These are phyloP conservation scores for Penicillium goetzii DNA, from an alignment of 495 filamentous ascomycete genomes.

Conservation along the genomic window DNA sequence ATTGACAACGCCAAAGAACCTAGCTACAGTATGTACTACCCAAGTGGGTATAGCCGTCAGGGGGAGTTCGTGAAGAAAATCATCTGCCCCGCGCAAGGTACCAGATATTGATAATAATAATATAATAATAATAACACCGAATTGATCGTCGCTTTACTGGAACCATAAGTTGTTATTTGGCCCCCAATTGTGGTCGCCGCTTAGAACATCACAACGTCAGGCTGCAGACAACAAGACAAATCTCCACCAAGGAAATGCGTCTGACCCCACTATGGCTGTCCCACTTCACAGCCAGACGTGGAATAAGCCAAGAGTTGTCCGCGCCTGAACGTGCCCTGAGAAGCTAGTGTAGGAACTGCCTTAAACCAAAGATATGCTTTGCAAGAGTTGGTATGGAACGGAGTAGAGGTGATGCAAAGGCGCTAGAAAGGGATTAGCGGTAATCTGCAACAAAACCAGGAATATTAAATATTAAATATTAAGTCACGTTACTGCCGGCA, in stretches of 20 bases:
- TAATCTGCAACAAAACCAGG: too few relatives aligned
- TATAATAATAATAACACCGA: too few relatives aligned
- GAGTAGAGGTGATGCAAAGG: background rate
- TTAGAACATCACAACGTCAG: conserved; percentile 15
- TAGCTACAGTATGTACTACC: background rate
- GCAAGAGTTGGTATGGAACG: background rate
- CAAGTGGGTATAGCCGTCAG: conserved; percentile 4
- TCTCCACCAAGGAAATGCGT: conserved; percentile 19
- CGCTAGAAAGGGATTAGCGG: background rate
- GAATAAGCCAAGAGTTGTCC: background rate
- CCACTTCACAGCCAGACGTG: conserved; percentile 3
- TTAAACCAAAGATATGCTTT: background rate
- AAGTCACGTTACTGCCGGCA: too few relatives aligned
- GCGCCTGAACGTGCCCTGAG: background rate
- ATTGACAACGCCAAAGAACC: conserved; percentile 1
- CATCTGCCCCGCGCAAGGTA: conserved; percentile 23
- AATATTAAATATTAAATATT: too few relatives aligned
- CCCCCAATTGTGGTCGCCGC: conserved; percentile 3
- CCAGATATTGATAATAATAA: background rate
- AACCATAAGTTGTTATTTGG: conserved; percentile 6
- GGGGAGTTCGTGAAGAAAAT: conserved; percentile 20
- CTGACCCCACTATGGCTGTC: conserved; percentile 28
- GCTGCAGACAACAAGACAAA: conserved; percentile 7
- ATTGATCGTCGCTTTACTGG: background rate
- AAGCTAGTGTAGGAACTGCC: background rate